These are phyloP conservation scores for Camellia japonica DNA, from an alignment of 148 eudicot genomes.

Conservation along the genomic window DNA sequence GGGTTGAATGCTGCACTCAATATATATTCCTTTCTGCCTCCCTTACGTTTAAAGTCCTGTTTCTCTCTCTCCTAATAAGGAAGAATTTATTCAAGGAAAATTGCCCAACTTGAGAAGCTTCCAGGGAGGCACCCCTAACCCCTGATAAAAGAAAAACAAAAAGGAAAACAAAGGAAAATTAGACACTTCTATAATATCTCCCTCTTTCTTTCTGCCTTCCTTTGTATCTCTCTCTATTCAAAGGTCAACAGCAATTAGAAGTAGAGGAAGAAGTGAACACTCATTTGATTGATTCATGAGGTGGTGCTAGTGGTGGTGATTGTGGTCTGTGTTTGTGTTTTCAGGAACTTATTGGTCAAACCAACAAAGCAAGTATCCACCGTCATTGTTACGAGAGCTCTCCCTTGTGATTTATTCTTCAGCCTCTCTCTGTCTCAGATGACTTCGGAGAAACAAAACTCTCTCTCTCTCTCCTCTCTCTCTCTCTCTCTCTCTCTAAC, in stretches of 20 bases:
- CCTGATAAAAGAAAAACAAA: not conserved
- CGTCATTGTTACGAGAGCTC: not conserved
- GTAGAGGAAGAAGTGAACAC: slow-evolving; percentile 7
- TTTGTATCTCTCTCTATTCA: not conserved
- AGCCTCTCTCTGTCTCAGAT: not conserved
- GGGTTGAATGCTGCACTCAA: too few relatives aligned
- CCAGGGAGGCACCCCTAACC: slow-evolving; percentile 26
- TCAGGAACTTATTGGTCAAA: not conserved
- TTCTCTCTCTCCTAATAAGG: not conserved
- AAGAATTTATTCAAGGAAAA: slow-evolving; percentile 23
- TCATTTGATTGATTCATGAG: slow-evolving; percentile 3
- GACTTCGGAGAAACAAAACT: not conserved
- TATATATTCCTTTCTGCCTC: too few relatives aligned
- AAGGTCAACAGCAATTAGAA: slow-evolving; percentile 10
- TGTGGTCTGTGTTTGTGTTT: not conserved
- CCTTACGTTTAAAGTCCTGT: too few relatives aligned
- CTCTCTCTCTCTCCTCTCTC: not conserved
- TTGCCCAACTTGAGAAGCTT: slow-evolving; percentile 41
- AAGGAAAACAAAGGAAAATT: too few relatives aligned
- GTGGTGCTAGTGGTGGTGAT: not conserved
- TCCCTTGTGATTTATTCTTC: not conserved
- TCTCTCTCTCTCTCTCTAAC: not conserved
- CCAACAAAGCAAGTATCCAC: not conserved
- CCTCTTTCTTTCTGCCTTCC: not conserved
- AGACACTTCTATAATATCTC: too few relatives aligned